Conservation (phyloP, 768 basidiomycete genomes). For the Kondoa malvinella region DNA sequence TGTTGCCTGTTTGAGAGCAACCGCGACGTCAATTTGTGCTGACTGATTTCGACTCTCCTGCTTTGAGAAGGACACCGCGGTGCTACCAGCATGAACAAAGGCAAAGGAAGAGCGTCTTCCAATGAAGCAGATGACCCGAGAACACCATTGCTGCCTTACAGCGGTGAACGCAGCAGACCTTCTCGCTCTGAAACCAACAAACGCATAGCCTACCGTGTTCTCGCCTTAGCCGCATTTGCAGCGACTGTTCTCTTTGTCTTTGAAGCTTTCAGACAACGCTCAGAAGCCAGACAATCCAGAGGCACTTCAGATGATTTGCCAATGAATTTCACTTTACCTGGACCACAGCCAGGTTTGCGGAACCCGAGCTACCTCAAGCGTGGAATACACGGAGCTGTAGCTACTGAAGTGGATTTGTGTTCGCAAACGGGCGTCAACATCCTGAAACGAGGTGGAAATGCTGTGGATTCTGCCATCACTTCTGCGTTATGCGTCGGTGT, state of each 20-base stretch:
- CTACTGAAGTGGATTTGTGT: constrained; percentile 70
- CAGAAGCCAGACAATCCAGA: neutral
- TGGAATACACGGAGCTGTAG: constrained; percentile 67
- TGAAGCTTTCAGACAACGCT: neutral
- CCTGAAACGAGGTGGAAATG: constrained; percentile 56
- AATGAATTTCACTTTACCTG: constrained; percentile 20
- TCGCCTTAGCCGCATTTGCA: neutral
- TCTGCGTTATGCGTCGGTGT: constrained; percentile 51
- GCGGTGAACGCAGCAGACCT: neutral
- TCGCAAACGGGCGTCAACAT: constrained; percentile 62
- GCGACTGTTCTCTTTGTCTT: neutral
- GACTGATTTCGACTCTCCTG: too few relatives aligned
- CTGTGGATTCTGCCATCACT: constrained; percentile 70
- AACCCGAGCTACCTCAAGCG: constrained; percentile 46
- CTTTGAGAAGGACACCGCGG: too few relatives aligned
- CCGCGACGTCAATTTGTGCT: too few relatives aligned
- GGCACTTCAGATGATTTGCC: neutral
- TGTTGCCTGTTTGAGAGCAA: too few relatives aligned
- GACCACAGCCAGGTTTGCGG: constrained; percentile 28
- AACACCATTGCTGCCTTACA: neutral
- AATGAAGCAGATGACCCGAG: neutral
- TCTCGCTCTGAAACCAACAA: neutral
- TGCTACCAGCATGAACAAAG: neutral
- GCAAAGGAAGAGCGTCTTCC: too few relatives aligned
- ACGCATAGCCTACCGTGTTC: neutral